Evolutionary conservation across 2,329 filamentous ascomycete species (phyloP), one percentile per base, ranked within the genome.

Genomic region (Pyrenophora seminiperda): DNA sequence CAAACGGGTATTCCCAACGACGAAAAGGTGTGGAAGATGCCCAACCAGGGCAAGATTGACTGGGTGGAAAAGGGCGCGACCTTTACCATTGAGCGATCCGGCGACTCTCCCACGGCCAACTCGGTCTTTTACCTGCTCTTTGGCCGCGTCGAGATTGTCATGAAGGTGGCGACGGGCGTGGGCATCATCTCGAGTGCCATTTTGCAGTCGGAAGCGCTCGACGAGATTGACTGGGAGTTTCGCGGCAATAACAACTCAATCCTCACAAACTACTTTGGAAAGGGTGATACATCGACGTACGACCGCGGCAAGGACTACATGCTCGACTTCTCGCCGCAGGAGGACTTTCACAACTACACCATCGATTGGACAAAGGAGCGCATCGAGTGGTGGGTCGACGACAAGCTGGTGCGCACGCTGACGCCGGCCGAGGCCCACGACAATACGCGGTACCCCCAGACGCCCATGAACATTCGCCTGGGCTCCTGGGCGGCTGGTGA

Each of bases 61-160:
- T 91, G 86, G 70, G 79, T 80, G 48, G 69, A 79, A 37, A 76
- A 83, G 41, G 89, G 88, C 30, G 88, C 89, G 36, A 76, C 81
- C 47, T 92, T 95, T 75, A 87, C 82, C 42, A 86, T 96, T 74
- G 76, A 73, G 47, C 80, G 86, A 68, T 81, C 84, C 57, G 84
- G 86, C 56, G 84, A 95, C 63, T 88, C 90, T 0, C 89, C 91
- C 1, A 93, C 89, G 2, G 80, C 96, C 44, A 81, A 85, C 56
- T 87, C 88, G 47, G 72, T 72, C 33, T 78, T 80, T 62, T 82
- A 80, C 68, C 75, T 83, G 62, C 75, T 82, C 61, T 83, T 82
- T 56, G 81, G 81, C 41, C 76, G 75, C 47, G 70, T 82, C 31
- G 74, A 77, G 32, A 71, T 81, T 17, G 66, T 76, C 44, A 69